A percentile compares a stretch with the other conserved stretches of the same genome.
These are phyloP conservation scores for Nannizziopsis barbatae DNA, from an alignment of 2,329 filamentous ascomycete genomes.

Conservation along the genomic window DNA sequence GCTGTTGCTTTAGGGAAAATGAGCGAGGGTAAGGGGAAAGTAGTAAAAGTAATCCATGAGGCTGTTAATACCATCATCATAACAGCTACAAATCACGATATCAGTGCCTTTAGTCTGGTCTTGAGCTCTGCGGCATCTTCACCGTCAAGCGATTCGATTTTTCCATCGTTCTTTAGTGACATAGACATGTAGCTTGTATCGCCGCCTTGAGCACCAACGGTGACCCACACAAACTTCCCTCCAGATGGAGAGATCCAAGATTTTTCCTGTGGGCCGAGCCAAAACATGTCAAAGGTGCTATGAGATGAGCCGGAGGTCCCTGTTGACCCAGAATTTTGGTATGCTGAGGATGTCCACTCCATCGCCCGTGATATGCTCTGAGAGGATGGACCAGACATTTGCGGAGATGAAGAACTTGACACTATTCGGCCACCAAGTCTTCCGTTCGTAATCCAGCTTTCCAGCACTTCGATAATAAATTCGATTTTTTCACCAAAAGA, in stretches of 20 bases:
- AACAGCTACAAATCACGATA: slow-evolving; percentile 5
- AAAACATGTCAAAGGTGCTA: slow-evolving; percentile 26
- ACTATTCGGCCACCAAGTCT: slow-evolving; percentile 28
- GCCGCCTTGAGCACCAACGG: slow-evolving; percentile 38
- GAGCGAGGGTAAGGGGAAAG: neutral
- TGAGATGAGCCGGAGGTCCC: slow-evolving; percentile 5
- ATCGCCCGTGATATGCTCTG: neutral
- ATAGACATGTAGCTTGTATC: slow-evolving; percentile 36
- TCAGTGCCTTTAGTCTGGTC: slow-evolving; percentile 12
- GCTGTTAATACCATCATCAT: too few species aligned
- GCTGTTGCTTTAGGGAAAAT: neutral
- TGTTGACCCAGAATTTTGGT: slow-evolving; percentile 11
- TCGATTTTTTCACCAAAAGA: slow-evolving; percentile 35
- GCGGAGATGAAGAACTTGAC: neutral
- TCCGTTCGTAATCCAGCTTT: slow-evolving; percentile 30
- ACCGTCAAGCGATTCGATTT: slow-evolving; percentile 12
- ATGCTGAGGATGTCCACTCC: slow-evolving; percentile 13
- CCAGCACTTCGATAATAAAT: slow-evolving; percentile 33
- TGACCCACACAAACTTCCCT: slow-evolving; percentile 44
- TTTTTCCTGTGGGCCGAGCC: slow-evolving; percentile 34
- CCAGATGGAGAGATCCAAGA: slow-evolving; percentile 30
- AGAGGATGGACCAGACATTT: slow-evolving; percentile 1
- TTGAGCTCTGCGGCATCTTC: slow-evolving; percentile 13
- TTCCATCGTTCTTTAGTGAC: slow-evolving; percentile 21
- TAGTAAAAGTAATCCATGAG: neutral